Conservation (phyloP, 495 filamentous ascomycete genomes). For the Aspergillus ellipticus region DNA sequence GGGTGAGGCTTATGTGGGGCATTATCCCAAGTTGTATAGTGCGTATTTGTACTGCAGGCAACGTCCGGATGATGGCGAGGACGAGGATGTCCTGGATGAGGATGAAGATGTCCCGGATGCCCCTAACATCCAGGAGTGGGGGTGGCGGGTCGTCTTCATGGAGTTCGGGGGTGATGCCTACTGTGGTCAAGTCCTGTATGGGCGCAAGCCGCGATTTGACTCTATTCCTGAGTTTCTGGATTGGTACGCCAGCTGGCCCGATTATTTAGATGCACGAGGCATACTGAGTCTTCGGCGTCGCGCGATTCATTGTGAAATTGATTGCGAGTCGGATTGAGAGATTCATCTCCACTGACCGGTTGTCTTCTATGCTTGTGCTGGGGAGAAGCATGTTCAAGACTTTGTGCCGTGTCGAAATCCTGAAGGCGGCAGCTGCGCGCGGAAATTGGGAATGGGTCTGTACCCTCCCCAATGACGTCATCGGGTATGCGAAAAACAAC, state of each 20-base stretch:
- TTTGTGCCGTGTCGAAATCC: no score
- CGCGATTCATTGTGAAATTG: no score
- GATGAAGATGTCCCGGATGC: background rate
- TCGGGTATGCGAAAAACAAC: slow-evolving; percentile 43
- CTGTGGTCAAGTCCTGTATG: background rate
- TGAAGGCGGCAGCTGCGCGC: no score
- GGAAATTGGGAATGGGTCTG: slow-evolving; percentile 45
- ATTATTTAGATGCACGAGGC: no score
- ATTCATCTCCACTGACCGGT: no score
- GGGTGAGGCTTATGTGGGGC: background rate
- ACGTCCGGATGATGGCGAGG: background rate
- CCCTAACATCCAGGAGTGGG: background rate
- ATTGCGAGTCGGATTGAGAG: no score
- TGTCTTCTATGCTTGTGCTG: no score
- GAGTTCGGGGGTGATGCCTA: background rate
- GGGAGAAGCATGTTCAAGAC: no score
- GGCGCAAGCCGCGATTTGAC: background rate
- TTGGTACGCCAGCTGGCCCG: no score
- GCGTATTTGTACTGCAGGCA: background rate
- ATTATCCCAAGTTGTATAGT: background rate
- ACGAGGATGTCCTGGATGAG: background rate
- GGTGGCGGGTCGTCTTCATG: background rate
- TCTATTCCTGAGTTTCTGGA: no score
- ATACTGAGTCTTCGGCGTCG: no score
- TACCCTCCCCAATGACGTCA: slow-evolving; percentile 54